Percentiles rank a stretch among this genome's conserved stretches.
phyloP scores from a whole-genome alignment of 176 grass and related monocot species.

The Oryza australiensis region DNA sequence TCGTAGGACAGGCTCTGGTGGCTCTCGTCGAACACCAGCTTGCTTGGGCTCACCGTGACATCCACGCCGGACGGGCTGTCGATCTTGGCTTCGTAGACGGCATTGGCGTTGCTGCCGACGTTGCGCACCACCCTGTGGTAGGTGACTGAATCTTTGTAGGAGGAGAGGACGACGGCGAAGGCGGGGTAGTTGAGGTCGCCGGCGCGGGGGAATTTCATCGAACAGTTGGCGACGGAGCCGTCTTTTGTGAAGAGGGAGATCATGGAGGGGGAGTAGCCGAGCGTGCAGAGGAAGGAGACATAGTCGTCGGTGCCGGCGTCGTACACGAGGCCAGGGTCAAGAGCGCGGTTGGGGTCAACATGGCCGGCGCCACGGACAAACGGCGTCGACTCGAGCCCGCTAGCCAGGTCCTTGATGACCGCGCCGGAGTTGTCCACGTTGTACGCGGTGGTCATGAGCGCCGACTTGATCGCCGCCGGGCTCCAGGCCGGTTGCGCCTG shows the following conservation, averaged over 20 bases:
- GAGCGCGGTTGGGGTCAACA: slow-evolving; percentile 68
- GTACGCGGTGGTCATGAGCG: slow-evolving; percentile 89
- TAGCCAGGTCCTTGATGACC: slow-evolving; percentile 73
- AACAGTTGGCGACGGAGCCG: slow-evolving; percentile 52
- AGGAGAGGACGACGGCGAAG: slow-evolving; percentile 68
- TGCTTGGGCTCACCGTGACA: slow-evolving; percentile 74
- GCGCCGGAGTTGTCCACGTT: slow-evolving; percentile 63
- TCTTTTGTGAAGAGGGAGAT: slow-evolving; percentile 75
- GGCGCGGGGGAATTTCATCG: slow-evolving; percentile 39
- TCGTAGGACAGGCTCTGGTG: slow-evolving; percentile 56
- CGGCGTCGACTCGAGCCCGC: slow-evolving; percentile 59
- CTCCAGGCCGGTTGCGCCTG: slow-evolving; percentile 68
- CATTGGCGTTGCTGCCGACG: slow-evolving; percentile 46
- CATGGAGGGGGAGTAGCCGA: slow-evolving; percentile 51
- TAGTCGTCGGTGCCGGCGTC: slow-evolving; percentile 63
- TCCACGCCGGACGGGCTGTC: slow-evolving; percentile 58
- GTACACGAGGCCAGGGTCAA: slow-evolving; percentile 83
- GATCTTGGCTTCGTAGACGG: slow-evolving; percentile 51
- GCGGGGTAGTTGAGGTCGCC: slow-evolving; percentile 95
- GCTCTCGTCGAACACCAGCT: slow-evolving; percentile 68
- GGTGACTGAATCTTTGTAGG: slow-evolving; percentile 54
- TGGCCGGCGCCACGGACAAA: slow-evolving; percentile 86
- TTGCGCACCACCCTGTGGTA: slow-evolving; percentile 73
- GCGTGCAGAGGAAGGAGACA: slow-evolving; percentile 75
- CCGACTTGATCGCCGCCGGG: slow-evolving; percentile 75